Base-by-base conservation (phyloP, 768 basidiomycete genomes). In the Tylopilus intermedius region DNA sequence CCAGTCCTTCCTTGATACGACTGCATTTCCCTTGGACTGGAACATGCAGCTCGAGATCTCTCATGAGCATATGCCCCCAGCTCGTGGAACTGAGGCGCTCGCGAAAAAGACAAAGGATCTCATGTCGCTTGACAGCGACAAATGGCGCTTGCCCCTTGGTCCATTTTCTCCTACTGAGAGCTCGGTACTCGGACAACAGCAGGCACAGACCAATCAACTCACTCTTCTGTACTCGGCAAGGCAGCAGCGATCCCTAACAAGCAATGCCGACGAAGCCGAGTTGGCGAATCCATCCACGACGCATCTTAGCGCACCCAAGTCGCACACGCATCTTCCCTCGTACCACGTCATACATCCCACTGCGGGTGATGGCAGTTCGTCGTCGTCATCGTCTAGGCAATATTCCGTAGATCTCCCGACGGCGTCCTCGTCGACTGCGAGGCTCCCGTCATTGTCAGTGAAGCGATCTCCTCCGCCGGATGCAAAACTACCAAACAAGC, bases 41-140 rank as follows among this genome's bases (percentile, higher is more conserved):
- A 69, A 69, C 46, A 63, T 74, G 55, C 72, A 62, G 55, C 71
- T 57, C 26, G 65, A 59, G 51, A 65, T 54, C 54, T 71, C 54
- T 24, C 71, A 74, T 43, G 75, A 80, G 46, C 76, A 79, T 54
- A 69, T 79, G 59, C 72, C 76, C 33, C 76, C 78, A 10, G 68
- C 77, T 48, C 79, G 72, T 51, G 81, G 80, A 54, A 81, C 74
- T 52, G 82, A 86, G 49, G 82, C 83, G 2, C 77, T 92, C 49
- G 72, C 84, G 49, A 86, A 85, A 69, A 88, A 88, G 0, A 91
- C 89, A 0, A 89, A 87, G 67, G 87, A 90, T 67, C 79, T 92
- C 41, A 89, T 92, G 83, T 75, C 86, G 4, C 74, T 90, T 26
- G 86, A 86, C 53, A 59, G 56, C 11, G 74, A 68, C 13, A 69